Evolutionary conservation across 768 basidiomycete species (phyloP).

Genomic region (Kockovaella imperatae): DNA sequence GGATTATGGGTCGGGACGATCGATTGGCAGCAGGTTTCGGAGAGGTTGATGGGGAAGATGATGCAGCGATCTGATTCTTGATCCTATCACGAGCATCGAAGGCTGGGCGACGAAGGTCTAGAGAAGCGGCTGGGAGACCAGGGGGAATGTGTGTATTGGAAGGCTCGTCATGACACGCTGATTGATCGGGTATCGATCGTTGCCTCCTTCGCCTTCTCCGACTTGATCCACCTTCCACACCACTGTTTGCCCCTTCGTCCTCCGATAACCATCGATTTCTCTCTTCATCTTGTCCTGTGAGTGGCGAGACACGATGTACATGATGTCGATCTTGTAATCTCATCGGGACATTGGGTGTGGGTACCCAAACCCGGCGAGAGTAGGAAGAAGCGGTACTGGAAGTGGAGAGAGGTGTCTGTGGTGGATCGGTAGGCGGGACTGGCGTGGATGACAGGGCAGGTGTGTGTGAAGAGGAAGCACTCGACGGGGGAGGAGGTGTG

Average conservation of each 20-base stretch:
- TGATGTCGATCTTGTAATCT: constrained; percentile 9
- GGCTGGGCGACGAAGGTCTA: too few species aligned
- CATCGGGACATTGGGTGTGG: constrained; percentile 9
- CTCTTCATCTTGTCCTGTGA: constrained; percentile 8
- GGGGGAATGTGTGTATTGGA: neutral
- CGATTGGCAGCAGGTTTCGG: too few species aligned
- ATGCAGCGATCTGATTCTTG: too few species aligned
- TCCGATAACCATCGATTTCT: constrained; percentile 40
- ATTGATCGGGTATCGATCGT: too few species aligned
- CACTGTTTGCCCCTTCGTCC: constrained; percentile 32
- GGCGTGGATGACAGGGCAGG: too few species aligned
- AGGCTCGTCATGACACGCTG: too few species aligned
- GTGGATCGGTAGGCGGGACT: neutral
- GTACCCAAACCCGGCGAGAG: constrained; percentile 8
- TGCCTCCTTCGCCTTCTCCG: constrained; percentile 13
- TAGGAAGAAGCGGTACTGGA: neutral
- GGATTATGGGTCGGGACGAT: neutral
- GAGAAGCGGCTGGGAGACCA: neutral
- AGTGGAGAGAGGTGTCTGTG: neutral
- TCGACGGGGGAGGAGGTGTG: too few species aligned
- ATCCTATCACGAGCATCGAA: too few species aligned
- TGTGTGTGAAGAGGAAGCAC: too few species aligned
- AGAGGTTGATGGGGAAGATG: too few species aligned
- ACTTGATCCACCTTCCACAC: constrained; percentile 2
- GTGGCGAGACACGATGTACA: neutral